Base-by-base conservation (phyloP, 352 stramenopile genomes). In the Phytophthora citricola region DNA sequence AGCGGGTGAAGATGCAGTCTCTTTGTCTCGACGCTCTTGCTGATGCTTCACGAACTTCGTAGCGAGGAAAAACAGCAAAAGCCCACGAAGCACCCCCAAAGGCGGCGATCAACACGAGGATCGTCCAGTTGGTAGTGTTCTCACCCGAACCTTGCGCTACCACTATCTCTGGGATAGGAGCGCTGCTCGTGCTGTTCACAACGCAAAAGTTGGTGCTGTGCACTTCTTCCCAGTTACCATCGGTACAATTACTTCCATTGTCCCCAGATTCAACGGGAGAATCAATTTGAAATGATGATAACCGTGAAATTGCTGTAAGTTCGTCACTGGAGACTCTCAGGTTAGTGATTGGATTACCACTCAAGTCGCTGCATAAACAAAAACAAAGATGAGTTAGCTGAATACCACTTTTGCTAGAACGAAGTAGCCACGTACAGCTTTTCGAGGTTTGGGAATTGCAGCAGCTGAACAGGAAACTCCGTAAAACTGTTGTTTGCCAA, bases 401-500 rank as follows among this genome's bases (percentile, higher is more conserved):
- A 34, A 34, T 34, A 34, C 6, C 9, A 10, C 17, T 20, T 10
- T 34, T 34, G 29, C 29, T 11, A 34, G 29, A 32, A 32, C 29
- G 29, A 34, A 34, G 29, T 34, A 34, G 17, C 5, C 14, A 83
- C 75, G 36, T 78, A 87, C 75, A 87, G 65, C 10, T 69, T 80
- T 43, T 69, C 56, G 32, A 87, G 53, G 10, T 83, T 76, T 7
- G 63, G 61, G 20, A 87, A 73, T 38, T 71, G 72, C 3, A 87
- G 69, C n/a, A 83, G n/a, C 6, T 78, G 64, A 8, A 26, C 20
- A 7, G 76, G 78, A 34, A 87, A 81, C n/a, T 58, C 38, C 5
- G 63, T 69, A 27, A 87, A 78, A 5, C 55, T 67, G 53, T 87
- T 87, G 41, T 73, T 73, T 11, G 78, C 62, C 53, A 87, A 60